These are phyloP conservation scores for Schizophyllum commune DNA, from an alignment of 1,284 basidiomycete genomes.

Conservation along the genomic window DNA sequence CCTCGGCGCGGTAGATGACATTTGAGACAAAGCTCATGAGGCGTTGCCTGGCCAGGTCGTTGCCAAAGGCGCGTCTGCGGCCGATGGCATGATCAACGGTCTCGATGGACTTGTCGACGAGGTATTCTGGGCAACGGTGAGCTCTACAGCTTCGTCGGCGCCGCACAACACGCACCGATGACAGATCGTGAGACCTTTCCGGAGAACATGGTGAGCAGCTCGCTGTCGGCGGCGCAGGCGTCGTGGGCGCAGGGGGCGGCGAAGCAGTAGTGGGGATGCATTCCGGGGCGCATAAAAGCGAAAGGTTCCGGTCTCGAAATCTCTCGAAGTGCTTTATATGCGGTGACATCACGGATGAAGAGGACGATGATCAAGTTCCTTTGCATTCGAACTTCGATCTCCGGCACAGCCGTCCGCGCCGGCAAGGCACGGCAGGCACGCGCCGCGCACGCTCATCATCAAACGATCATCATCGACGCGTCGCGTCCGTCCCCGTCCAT, in stretches of 20 bases:
- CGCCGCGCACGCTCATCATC: neutral
- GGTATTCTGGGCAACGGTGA: slow-evolving; percentile 33
- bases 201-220: neutral
- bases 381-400: neutral
- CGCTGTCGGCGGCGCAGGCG: neutral
- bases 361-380: neutral
- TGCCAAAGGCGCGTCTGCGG: slow-evolving; percentile 6
- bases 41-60: slow-evolving; percentile 25
- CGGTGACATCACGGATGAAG: neutral
- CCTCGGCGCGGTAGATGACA: slow-evolving; percentile 44
- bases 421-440: neutral
- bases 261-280: neutral
- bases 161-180: slow-evolving; percentile 40
- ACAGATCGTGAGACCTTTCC: slow-evolving; percentile 42
- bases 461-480: neutral
- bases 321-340: neutral
- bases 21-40: slow-evolving; percentile 41
- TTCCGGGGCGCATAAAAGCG: neutral
- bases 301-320: neutral
- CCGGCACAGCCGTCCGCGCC: too few species aligned
- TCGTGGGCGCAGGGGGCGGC: neutral
- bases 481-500: neutral
- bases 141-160: neutral
- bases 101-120: slow-evolving; percentile 41
- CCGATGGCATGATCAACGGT: slow-evolving; percentile 49